These are phyloP conservation scores for Porcisia hertigi DNA, from an alignment of 208 protist species.

Conservation along the genomic window DNA sequence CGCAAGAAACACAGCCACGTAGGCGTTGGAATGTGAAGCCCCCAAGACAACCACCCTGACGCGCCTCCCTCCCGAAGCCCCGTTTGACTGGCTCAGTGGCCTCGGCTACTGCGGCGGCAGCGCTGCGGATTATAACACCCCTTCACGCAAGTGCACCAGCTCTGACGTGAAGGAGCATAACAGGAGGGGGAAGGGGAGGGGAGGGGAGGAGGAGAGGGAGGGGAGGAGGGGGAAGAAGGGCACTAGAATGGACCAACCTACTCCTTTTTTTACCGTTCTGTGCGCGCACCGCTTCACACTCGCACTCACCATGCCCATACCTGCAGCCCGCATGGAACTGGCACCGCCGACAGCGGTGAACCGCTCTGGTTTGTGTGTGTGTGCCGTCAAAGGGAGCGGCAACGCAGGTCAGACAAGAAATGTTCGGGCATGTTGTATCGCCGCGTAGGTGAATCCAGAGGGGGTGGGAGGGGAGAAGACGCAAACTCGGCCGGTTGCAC, in stretches of 20 bases:
- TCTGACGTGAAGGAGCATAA: neutral
- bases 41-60: neutral
- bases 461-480: no score
- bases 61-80: neutral
- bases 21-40: neutral
- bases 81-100: no score
- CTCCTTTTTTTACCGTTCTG: neutral
- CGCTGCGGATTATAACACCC: no score
- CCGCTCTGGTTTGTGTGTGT: neutral
- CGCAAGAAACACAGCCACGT: neutral
- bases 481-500: no score
- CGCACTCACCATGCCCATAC: neutral
- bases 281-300: neutral
- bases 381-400: neutral
- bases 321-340: neutral
- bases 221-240: neutral
- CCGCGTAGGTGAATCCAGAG: no score
- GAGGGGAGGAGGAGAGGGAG: neutral
- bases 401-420: no score
- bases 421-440: no score
- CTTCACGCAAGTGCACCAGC: neutral
- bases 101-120: neutral
- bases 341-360: neutral
- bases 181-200: no score
- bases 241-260: neutral